phyloP scores from a whole-genome alignment of 805 yeast species.

The Candida germanica region DNA sequence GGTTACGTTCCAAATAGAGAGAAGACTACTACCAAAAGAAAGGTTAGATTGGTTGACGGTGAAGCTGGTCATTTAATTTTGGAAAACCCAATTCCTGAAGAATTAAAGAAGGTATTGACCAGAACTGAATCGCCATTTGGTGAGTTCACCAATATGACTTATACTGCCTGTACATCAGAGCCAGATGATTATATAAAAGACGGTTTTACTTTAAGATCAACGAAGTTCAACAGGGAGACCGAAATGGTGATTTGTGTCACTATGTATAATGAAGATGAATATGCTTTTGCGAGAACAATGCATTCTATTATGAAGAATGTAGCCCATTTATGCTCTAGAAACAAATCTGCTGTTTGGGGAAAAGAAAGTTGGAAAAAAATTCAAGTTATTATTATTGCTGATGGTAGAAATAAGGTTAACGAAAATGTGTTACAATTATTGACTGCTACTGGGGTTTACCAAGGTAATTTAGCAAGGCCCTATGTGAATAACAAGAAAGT shows the following conservation, averaged over 20 bases:
- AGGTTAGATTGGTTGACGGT: conserved; percentile 60
- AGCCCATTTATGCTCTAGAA: conserved; percentile 79
- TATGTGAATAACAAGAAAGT: conserved; percentile 89
- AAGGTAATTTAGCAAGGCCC: conserved; percentile 95
- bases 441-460: conserved; percentile 95
- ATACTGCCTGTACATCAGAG: conserved; percentile 92
- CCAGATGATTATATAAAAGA: conserved; percentile 78
- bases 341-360: conserved; percentile 89
- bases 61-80: conserved; percentile 78
- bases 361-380: conserved; percentile 95
- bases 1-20: conserved; percentile 59
- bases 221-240: conserved; percentile 84
- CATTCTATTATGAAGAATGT: conserved; percentile 93
- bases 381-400: conserved; percentile 87
- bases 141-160: conserved; percentile 94
- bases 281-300: conserved; percentile 85
- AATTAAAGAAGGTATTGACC: conserved; percentile 78
- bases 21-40: conserved; percentile 65
- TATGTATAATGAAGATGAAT: conserved; percentile 96
- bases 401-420: conserved; percentile 87
- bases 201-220: conserved; percentile 85
- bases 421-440: conserved; percentile 83
- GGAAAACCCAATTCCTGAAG: conserved; percentile 93
- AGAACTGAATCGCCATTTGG: conserved; percentile 74
- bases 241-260: conserved; percentile 91